phyloP scores from a whole-genome alignment of 805 yeast genomes.

The Saturnispora quitensis region DNA sequence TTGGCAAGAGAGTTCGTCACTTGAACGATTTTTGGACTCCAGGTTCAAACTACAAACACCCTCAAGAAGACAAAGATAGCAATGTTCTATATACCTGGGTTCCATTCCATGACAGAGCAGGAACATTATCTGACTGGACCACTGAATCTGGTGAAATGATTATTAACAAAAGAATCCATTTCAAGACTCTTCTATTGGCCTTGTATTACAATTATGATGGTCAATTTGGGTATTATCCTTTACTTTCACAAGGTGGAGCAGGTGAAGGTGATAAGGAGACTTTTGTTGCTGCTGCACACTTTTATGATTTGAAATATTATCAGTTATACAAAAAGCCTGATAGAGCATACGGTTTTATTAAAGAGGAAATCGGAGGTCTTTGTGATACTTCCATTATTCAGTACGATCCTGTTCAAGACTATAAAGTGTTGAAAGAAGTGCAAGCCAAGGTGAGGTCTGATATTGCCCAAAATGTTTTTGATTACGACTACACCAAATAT shows the following conservation, averaged over 20 bases:
- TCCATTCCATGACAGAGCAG: conserved; percentile 53
- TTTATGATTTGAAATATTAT: conserved; percentile 38
- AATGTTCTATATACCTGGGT: conserved; percentile 15
- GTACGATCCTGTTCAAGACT: conserved; percentile 13
- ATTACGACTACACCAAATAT: conserved; percentile 13
- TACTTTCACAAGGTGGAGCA: conserved; percentile 48
- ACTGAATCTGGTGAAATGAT: conserved; percentile 59
- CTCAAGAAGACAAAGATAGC: conserved; percentile 16
- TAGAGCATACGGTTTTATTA: conserved; percentile 11
- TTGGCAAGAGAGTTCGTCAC: conserved; percentile 30
- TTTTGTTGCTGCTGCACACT: conserved; percentile 58
- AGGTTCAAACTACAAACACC: conserved; percentile 12
- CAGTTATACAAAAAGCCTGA: conserved; percentile 35
- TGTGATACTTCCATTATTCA: conserved; percentile 15
- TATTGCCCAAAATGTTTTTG: conserved; percentile 3
- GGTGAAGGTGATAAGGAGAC: conserved; percentile 84
- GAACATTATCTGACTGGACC: conserved; percentile 52
- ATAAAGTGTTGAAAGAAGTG: conserved; percentile 2
- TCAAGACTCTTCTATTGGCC: conserved; percentile 44
- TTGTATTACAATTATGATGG: conserved; percentile 54
- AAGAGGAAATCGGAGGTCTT: conserved; percentile 10
- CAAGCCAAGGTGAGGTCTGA: conserved; percentile 16
- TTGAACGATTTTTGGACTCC: conserved; percentile 20
- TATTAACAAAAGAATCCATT: conserved; percentile 46
- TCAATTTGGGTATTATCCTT: conserved; percentile 46